Evolutionary conservation across 129 eudicot species (phyloP), one percentile per base, ranked within the genome.

Genomic region (Rutidosis leptorrhynchoides): DNA sequence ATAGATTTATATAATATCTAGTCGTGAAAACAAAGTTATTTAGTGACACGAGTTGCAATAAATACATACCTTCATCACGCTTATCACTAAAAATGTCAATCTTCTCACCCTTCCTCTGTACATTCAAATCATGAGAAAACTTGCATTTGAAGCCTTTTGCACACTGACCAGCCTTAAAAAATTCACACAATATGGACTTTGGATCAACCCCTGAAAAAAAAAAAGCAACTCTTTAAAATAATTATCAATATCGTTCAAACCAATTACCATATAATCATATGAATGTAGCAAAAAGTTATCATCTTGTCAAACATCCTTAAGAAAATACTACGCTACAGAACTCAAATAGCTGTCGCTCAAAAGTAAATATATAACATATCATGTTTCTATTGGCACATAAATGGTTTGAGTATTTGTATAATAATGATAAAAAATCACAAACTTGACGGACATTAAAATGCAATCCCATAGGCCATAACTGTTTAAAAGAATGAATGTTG

Each of bases 41-140:
- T 24, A 37, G 76, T 53, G 53, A n/a, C 10, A 24, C 22, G 7
- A 51, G 62, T 15, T 37, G 54, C 58, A 51, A 15, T 25, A 56
- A 56, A 66, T 59, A 15, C 61, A 69, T 54, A 84, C 90, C 86
- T 74, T 78, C 81, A 81, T 84, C 90, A 21, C 90, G 86, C 77
- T 78, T 84, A 40, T 84, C 90, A 62, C 83, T 74, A 68, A 74
- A 84, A 56, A 84, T 78, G 71, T 84, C 90, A 74, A 84, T 84
- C 83, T 84, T 84, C 74, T 84, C 90, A 62, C 90, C 90, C 79
- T 84, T 84, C 79, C 90, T 55, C 30, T 81, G 86, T 70, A 84
- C 73, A 78, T 81, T 84, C 55, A 84, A 53, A 81, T 84, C 90
- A 81, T 84, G 90, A 20, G 90, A 84, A 78, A 84, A 84, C 70